These are phyloP conservation scores for Cunninghamia lanceolata DNA, from an alignment of 75 land plant genomes.

Conservation along the genomic window DNA sequence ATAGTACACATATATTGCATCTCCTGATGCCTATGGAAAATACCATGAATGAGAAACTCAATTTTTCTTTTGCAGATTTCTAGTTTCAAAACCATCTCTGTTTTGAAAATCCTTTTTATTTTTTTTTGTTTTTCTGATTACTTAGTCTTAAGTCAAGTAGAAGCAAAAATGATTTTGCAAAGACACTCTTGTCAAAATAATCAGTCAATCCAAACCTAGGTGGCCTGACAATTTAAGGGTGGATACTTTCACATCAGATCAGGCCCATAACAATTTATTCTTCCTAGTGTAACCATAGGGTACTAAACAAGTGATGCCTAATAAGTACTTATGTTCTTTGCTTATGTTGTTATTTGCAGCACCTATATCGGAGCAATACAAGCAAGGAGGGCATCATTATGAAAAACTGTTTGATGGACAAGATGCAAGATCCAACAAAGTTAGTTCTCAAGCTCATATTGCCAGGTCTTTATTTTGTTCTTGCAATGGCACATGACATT, in stretches of 20 bases:
- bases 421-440: slow-evolving; percentile 39
- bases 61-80: background rate
- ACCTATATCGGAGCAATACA: slow-evolving; percentile 17
- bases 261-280: background rate
- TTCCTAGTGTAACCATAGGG: background rate
- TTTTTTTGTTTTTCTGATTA: background rate
- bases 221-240: background rate
- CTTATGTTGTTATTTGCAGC: background rate
- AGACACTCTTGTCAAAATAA: background rate
- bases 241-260: background rate
- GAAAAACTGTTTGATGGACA: slow-evolving; percentile 40
- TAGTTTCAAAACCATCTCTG: background rate
- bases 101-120: background rate
- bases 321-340: background rate
- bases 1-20: too few species aligned
- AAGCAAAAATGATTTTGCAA: background rate
- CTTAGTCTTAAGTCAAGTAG: background rate
- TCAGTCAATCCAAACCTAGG: background rate
- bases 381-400: slow-evolving; percentile 29
- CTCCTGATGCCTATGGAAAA: background rate
- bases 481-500: background rate
- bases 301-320: background rate
- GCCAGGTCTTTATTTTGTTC: background rate
- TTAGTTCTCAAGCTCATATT: slow-evolving; percentile 7
- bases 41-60: background rate